Evolutionary conservation across 2,329 filamentous ascomycete genomes (phyloP), one percentile per base, ranked within the genome.

Genomic region (Falciphora oryzae): DNA sequence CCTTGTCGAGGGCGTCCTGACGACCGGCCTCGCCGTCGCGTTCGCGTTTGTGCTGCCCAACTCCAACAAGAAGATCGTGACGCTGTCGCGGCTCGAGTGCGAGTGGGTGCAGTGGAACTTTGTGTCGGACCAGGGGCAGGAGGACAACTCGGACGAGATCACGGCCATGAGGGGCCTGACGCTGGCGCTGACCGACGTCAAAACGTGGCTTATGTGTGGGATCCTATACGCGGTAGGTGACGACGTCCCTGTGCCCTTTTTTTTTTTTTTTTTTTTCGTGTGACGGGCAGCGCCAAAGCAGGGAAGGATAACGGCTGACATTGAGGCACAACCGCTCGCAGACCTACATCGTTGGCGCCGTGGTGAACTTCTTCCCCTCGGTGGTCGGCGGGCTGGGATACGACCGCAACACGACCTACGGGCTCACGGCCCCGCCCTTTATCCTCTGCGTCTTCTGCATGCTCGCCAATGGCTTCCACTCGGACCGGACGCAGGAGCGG

Each of bases 321-420:
- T 8, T 27, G 4, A 22, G 11, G 57, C 38, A 27, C 28, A 27
- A 32, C 7, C 16, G 5, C n/a, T 28, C 4, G 16, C 32, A 70
- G 69, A 74, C 70, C 31, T 74, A 71, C 66, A 73, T 73, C 62
- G 68, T 70, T 60, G 70, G 70, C 62, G 69, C 71, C 11, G 68
- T 73, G 67, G 68, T 71, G 68, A 71, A 75, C 66, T 71, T 69
- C 65, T 70, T 72, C 65, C 71, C 70, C 31, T 67, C 70, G 3
- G 70, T 84, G 75, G 70, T 76, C 76, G 63, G 79, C 77, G 70
- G 80, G 74, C 71, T 79, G 74, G 64, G 81, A 77, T 66, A 80
- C 79, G 66, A 77, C 76, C 74, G 66, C 27, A 71, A 65, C 44
- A 70, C 66, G 22, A 69, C 66, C 1, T 66, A 66, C 16, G 63